Conservation (phyloP, 306 rosid species). For the Styphnolobium japonicum region DNA sequence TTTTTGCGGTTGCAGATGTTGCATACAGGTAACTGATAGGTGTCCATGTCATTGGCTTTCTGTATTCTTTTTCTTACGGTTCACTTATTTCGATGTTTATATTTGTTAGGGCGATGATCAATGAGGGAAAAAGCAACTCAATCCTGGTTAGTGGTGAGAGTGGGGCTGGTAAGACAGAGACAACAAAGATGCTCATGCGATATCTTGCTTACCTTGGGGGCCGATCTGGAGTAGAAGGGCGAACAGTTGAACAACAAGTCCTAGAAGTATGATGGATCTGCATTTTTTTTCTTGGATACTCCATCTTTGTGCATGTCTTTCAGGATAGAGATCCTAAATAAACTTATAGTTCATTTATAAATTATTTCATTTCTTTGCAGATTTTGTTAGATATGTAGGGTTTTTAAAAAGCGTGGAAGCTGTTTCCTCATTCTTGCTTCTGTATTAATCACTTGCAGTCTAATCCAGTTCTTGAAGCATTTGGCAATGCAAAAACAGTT, state of each 20-base stretch:
- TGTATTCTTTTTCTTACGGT: constrained; percentile 4
- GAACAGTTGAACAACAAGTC: constrained; percentile 99
- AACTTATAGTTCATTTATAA: background rate
- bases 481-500: constrained; percentile 98
- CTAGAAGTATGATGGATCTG: constrained; percentile 69
- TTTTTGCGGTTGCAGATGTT: constrained; percentile 98
- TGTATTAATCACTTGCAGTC: constrained; percentile 63
- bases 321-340: background rate
- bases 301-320: background rate
- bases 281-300: constrained; percentile 16
- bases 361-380: constrained; percentile 22
- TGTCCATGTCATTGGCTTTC: background rate
- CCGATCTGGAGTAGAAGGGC: constrained; percentile 99
- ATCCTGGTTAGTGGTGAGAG: constrained; percentile 99
- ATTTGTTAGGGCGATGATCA: constrained; percentile 83
- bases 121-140: constrained; percentile 99
- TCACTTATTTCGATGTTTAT: constrained; percentile 22
- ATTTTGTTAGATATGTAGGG: constrained; percentile 2
- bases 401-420: background rate
- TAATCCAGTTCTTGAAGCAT: constrained; percentile 99
- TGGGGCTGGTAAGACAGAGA: constrained; percentile 99
- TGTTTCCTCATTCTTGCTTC: constrained; percentile 33
- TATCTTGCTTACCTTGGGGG: constrained; percentile 99
- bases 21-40: constrained; percentile 76
- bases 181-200: constrained; percentile 99